Evolutionary conservation across 2,329 filamentous ascomycete genomes (phyloP), one percentile per base, ranked within the genome.

Genomic region (Colletotrichum lupini): DNA sequence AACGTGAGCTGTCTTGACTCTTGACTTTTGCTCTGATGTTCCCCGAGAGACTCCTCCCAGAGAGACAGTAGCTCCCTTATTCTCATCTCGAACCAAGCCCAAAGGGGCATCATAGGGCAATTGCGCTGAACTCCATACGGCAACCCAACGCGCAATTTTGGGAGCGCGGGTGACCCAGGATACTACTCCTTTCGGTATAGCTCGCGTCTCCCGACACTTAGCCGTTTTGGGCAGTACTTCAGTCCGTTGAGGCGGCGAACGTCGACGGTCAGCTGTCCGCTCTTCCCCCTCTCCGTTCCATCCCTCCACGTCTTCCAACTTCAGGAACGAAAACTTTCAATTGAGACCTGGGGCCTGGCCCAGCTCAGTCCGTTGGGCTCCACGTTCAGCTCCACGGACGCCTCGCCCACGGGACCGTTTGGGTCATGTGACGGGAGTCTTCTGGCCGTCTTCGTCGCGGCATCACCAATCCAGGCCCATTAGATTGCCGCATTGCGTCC

Each of bases 201-300:
- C 8, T 6, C 1, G 0, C 0, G 0, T 4, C 0, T 2, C 0
- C 0, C 0, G 0, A 0, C 0, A 4, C 46, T 66, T 32, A 22
- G 0, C 71, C 16, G 1, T 0, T 42, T 66, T 12, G 9, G 49
- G 71, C 14, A 73, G 22, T 37, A 49, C 5, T 30, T 1, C 4
- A 16, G 3, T 30, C 30, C 19, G 16, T 35, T 22, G 28, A 62
- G 64, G 28, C 56, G 28, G 19, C 46, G 16, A 72, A 46, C 24
- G 6, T 68, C 22, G 58, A 68, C 66, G 42, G 69, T 72, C 69
- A 72, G 37, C 64, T 68, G 69, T 53, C 49, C 57, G 28, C 37
- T 62, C 60, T 26, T n/a, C 42, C 46, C 46, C 30, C 60, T 53
- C 65, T 68, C 65, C 66, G 65, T 72, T 68, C 63, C 32, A 53